These are phyloP conservation scores for Suillus lakei DNA, from an alignment of 768 basidiomycete genomes.

Conservation along the genomic window DNA sequence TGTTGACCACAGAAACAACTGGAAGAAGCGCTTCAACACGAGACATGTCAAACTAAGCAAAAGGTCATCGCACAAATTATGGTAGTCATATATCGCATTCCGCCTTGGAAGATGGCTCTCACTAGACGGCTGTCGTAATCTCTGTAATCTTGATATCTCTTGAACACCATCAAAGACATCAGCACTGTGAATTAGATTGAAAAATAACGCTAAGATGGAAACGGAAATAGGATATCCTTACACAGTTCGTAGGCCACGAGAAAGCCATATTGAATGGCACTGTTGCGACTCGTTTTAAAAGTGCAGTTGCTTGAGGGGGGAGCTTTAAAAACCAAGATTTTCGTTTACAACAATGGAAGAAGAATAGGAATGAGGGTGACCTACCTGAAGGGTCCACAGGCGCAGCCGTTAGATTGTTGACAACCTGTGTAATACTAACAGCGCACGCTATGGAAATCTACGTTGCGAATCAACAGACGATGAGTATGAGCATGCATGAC, in stretches of 20 bases:
- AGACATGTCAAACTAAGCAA: too few relatives aligned
- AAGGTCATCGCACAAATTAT: too few relatives aligned
- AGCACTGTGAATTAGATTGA: not conserved
- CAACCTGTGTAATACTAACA: too few relatives aligned
- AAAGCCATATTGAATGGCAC: too few relatives aligned
- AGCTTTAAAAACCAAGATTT: not conserved
- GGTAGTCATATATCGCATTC: too few relatives aligned
- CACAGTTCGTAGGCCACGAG: not conserved
- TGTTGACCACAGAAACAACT: not conserved
- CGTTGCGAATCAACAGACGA: too few relatives aligned
- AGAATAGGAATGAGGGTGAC: not conserved
- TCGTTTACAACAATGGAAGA: not conserved
- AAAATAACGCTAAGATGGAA: not conserved
- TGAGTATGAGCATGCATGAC: too few relatives aligned
- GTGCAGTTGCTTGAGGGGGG: not conserved
- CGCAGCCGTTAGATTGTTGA: too few relatives aligned
- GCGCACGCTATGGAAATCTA: too few relatives aligned
- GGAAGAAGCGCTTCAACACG: too few relatives aligned
- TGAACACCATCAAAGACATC: not conserved
- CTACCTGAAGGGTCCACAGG: too few relatives aligned
- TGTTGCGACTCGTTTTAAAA: not conserved
- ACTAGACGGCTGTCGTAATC: not conserved
- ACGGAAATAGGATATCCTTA: not conserved
- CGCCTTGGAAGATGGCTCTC: not conserved
- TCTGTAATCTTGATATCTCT: not conserved